Conservation (phyloP, 805 yeast genomes). For the Lipomyces starkeyi region DNA sequence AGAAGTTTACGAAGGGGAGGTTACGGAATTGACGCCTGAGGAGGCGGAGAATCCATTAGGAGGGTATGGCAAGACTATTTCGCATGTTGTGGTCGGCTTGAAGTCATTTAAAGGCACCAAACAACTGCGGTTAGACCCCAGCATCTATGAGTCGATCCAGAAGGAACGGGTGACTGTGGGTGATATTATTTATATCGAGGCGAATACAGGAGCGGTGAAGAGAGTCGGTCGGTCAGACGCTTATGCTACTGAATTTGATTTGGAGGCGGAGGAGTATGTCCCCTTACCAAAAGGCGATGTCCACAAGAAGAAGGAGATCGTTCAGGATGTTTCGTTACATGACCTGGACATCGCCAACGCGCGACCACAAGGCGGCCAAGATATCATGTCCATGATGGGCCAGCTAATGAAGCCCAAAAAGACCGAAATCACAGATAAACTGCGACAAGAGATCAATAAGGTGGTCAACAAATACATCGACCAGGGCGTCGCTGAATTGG, state of each 20-base stretch:
- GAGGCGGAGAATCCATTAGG: slow-evolving; percentile 91
- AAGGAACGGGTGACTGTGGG: slow-evolving; percentile 95
- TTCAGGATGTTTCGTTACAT: slow-evolving; percentile 95
- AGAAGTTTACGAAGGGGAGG: slow-evolving; percentile 98
- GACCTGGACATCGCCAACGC: slow-evolving; percentile 97
- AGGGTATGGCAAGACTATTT: slow-evolving; percentile 95
- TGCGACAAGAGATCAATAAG: slow-evolving; percentile 90
- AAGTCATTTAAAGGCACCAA: slow-evolving; percentile 95
- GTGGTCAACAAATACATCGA: slow-evolving; percentile 95
- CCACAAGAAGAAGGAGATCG: slow-evolving; percentile 96
- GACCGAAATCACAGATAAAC: slow-evolving; percentile 95
- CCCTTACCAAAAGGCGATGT: slow-evolving; percentile 99
- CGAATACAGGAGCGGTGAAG: slow-evolving; percentile 96
- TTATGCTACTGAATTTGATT: slow-evolving; percentile 95
- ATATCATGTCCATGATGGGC: slow-evolving; percentile 94
- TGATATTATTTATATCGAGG: slow-evolving; percentile 95
- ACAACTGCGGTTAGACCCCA: slow-evolving; percentile 97
- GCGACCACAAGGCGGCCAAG: slow-evolving; percentile 96
- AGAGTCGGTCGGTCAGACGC: slow-evolving; percentile 99
- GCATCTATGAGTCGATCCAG: slow-evolving; percentile 93
- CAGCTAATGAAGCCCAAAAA: slow-evolving; percentile 94
- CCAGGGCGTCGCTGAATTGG: slow-evolving; percentile 96
- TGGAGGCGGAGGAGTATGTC: slow-evolving; percentile 98
- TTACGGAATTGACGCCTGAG: slow-evolving; percentile 95
- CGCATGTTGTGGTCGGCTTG: slow-evolving; percentile 92